These are phyloP conservation scores for Melastoma candidum DNA, from an alignment of 441 rosid species.

Conservation along the genomic window DNA sequence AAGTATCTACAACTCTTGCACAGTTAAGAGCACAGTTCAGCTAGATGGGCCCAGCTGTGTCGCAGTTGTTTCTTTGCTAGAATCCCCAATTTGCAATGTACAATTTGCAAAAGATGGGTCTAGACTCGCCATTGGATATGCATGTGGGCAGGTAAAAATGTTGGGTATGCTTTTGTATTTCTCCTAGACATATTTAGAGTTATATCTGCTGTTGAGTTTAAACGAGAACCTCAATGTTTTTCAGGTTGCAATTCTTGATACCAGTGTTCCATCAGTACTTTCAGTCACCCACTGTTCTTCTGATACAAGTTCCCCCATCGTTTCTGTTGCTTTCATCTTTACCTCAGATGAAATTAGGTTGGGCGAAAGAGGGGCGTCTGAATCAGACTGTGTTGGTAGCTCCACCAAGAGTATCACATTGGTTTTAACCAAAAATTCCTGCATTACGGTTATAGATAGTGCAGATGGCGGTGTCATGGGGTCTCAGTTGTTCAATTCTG, in stretches of 20 bases:
- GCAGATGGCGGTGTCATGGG: slow-evolving; percentile 37
- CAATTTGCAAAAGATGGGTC: slow-evolving; percentile 39
- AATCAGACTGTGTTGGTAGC: slow-evolving; percentile 22
- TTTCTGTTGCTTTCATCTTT: slow-evolving; percentile 38
- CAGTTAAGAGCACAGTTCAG: slow-evolving; percentile 45
- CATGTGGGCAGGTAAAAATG: slow-evolving; percentile 58
- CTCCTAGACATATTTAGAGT: no score
- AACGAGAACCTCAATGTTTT: slow-evolving; percentile 9
- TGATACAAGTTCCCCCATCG: slow-evolving; percentile 39
- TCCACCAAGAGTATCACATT: slow-evolving; percentile 24
- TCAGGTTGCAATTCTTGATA: slow-evolving; percentile 81
- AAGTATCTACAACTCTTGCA: slow-evolving; percentile 16
- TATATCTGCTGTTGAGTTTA: no score
- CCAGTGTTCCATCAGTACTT: slow-evolving; percentile 37
- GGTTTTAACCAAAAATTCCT: slow-evolving; percentile 46
- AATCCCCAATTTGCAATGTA: slow-evolving; percentile 44
- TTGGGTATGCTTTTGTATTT: slow-evolving; percentile 13
- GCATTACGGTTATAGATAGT: slow-evolving; percentile 44
- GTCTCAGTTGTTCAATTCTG: slow-evolving; percentile 28
- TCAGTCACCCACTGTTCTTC: slow-evolving; percentile 47
- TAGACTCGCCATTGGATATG: slow-evolving; percentile 69
- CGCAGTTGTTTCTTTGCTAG: slow-evolving; percentile 45
- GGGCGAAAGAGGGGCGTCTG: slow-evolving; percentile 22
- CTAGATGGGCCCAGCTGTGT: slow-evolving; percentile 59
- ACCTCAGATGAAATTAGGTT: slow-evolving; percentile 23